Base-by-base conservation (phyloP, 202 grass and related monocot species). In the Bolboschoenoplectus hybrid region DNA sequence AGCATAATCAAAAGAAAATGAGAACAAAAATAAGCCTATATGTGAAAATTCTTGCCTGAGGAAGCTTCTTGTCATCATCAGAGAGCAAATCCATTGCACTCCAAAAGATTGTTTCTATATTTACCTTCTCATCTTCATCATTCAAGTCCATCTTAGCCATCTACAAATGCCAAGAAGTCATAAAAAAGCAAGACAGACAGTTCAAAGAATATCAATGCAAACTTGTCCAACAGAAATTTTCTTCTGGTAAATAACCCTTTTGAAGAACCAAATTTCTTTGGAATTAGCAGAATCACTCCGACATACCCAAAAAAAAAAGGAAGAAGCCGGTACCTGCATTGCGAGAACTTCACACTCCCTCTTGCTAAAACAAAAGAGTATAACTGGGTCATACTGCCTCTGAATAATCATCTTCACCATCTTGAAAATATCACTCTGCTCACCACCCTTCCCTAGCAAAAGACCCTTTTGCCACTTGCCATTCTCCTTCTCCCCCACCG, bases 381-480 rank as follows among this genome's bases (percentile, higher is more conserved):
- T 98, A 20, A 98, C 93, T 44, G 96, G 96, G 76, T 98, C 96
- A 26, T 98, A 98, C 67, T 98, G 96, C 60, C 96, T 91, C 77
- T 98, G 96, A 85, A 98, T 95, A 85, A 98, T 98, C 96, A 98
- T 98, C 72, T 95, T 98, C 63, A 98, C 96, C 96, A 98, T 89
- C 87, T 95, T 98, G 76, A 98, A 98, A 87, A 98, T 95, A 85
- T 98, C 96, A 2, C 90, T 98, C 20, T 95, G 90, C 73, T 95
- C 96, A 2, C 85, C 89, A 86, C 85, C 82, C 88, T 93, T 98
- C 16, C 91, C 91, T 87, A 78, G 86, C 45, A 86, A 60, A 47
- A 91, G 35, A 75, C 56, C 86, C 86, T 98, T 98, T 35, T 94
- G 93, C 89, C 93, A 91, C 87, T 95, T 98, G 12, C 88, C 87